Base-by-base conservation (phyloP, 2,329 filamentous ascomycete genomes). In the Dactylellina haptotyla region DNA sequence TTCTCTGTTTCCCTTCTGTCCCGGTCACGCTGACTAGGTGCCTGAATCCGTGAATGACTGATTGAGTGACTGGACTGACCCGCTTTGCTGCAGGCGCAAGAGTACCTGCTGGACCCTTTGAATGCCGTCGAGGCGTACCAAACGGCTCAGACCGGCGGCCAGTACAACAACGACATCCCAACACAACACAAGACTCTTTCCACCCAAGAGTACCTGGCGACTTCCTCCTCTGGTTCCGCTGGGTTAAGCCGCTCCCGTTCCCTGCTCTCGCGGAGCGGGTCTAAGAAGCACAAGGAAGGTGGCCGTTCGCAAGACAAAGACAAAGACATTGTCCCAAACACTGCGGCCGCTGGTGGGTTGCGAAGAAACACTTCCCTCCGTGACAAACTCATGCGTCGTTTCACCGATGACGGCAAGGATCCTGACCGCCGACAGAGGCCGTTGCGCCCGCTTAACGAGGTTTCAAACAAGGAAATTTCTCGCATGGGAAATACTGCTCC, bases 41-140 rank as follows among this genome's bases (percentile, higher is more conserved):
- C n/a, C n/a, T 43, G 9, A 16, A 4, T 43, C 39, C 16, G 12
- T 4, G n/a, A n/a, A 26, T 50, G 26, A 16, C 50, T 45, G 53
- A 32, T 28, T 48, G 32, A 43, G 65, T 63, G 57, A 71, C 57
- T 58, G 61, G 63, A 64, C 66, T 72, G 63, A 73, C 59, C 45
- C 46, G n/a, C 37, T 46, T 50, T 4, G 10, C 9, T 46, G 4
- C 41, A 75, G 70, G 70, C 70, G 18, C 59, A 69, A 30, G 70
- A 75, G 20, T 75, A 75, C 32, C 63, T 75, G 26, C 34, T 75
- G 56, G 70, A 75, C 70, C 70, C 70, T 62, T 63, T 75, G 46
- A 75, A 69, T 51, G 57, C 70, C 53, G 70, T 75, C n/a, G 70
- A 75, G 23, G 70, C 70, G 4, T 75, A 69, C 53, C 70, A 75